Conservation (phyloP, 768 basidiomycete species). For the Leccinum incarnatum region DNA sequence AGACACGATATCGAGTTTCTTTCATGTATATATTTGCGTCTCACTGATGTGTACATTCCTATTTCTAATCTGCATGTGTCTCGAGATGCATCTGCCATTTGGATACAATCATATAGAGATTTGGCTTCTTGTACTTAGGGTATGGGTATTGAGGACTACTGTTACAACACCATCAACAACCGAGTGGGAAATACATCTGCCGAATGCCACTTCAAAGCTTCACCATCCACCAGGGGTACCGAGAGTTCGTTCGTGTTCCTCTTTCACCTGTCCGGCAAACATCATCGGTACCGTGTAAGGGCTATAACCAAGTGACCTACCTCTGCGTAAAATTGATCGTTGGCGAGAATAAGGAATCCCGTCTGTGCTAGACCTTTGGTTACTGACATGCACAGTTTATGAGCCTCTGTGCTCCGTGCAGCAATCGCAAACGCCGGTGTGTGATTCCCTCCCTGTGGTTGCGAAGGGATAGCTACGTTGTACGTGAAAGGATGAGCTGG, state of each 20-base stretch:
- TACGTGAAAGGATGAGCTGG: constrained; percentile 27
- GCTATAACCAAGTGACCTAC: constrained; percentile 31
- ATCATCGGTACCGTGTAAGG: neutral
- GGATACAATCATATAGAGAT: constrained; percentile 15
- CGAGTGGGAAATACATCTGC: neutral
- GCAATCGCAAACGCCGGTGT: constrained; percentile 64
- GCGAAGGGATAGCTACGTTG: constrained; percentile 64
- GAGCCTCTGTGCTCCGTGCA: constrained; percentile 59
- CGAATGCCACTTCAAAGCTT: neutral
- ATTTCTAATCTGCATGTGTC: constrained; percentile 22
- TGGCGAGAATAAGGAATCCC: constrained; percentile 56
- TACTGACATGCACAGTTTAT: constrained; percentile 53
- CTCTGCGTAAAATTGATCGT: constrained; percentile 54
- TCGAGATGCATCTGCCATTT: constrained; percentile 9
- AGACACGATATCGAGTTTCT: constrained; percentile 9
- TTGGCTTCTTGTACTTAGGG: constrained; percentile 5
- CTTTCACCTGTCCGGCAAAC: constrained; percentile 20
- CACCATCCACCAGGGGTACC: neutral
- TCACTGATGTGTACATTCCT: constrained; percentile 14
- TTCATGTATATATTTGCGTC: constrained; percentile 15
- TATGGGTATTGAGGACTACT: constrained; percentile 11
- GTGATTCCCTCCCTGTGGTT: constrained; percentile 71
- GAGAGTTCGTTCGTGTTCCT: constrained; percentile 20
- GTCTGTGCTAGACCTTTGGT: constrained; percentile 62
- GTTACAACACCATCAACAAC: constrained; percentile 11